These are phyloP conservation scores for Ophiostoma ulmi DNA, from an alignment of 2,329 filamentous ascomycete species.

Conservation along the genomic window DNA sequence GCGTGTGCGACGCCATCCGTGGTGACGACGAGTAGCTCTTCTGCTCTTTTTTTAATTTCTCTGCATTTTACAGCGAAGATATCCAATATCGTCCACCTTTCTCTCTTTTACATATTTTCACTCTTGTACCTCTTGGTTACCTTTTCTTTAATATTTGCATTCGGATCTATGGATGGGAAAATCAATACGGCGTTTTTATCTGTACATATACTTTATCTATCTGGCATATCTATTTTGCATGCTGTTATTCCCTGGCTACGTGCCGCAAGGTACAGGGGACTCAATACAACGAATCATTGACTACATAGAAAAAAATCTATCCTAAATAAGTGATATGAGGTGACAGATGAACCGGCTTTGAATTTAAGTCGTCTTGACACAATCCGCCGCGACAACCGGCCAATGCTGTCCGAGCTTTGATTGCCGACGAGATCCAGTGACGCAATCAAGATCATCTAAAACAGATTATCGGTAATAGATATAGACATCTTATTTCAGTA, in stretches of 20 bases:
- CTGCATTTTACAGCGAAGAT: background rate
- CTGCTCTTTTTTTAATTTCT: background rate
- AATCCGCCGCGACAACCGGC: too few species aligned
- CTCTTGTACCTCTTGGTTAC: background rate
- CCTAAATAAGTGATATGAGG: too few species aligned
- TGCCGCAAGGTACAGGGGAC: background rate
- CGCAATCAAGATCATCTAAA: background rate
- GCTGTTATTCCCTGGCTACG: background rate
- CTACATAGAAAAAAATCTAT: too few species aligned
- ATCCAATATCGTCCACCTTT: background rate
- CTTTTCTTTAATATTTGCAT: slow-evolving; percentile 13
- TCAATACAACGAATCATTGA: background rate
- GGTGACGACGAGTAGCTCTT: slow-evolving; percentile 12
- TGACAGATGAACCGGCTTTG: too few species aligned
- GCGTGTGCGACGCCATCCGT: slow-evolving; percentile 41
- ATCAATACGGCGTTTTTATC: slow-evolving; percentile 8
- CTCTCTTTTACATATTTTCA: background rate
- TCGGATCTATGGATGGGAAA: slow-evolving; percentile 14
- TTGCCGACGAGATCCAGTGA: background rate
- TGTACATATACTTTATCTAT: background rate
- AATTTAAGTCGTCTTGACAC: too few species aligned
- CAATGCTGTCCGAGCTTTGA: background rate
- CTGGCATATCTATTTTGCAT: background rate
- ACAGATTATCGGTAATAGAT: background rate
- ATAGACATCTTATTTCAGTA: too few species aligned